Evolutionary conservation across 176 grass and related monocot genomes (phyloP), one percentile per base, ranked within the genome.

Genomic region (Aegilops bicornis): DNA sequence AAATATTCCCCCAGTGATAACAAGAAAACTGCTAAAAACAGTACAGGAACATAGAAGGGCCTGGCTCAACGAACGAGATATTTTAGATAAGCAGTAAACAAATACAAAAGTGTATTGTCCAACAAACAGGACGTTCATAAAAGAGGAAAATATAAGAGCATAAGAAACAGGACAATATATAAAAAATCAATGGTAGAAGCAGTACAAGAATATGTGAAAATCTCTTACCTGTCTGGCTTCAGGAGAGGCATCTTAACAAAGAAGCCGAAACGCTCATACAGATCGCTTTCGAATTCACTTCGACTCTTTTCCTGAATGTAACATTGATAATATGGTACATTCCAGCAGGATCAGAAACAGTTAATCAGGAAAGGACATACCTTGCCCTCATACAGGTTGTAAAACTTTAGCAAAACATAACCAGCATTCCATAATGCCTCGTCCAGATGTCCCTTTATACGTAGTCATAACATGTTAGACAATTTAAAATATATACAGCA

Each of bases 401-500:
- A 97, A 89, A 97, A 97, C 92, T 93, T 93, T 77, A 97, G 65
- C 83, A 98, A 82, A 82, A 98, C 92, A 90, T 93, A 95, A 73
- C 95, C 95, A 82, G 87, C 89, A 87, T 88, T 95, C 43, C 89
- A 88, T 67, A 91, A 98, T 36, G 85, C 65, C 52, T 78, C 89
- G 66, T 98, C 95, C 56, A 98, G 85, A 89, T 98, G 91, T 84
- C 95, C 95, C 95, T 97, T 90, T 73, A 76, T 33, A 83, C 14
- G 50, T 16, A 14, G 23, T 85, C 79, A 77, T 15, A 48, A 81
- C 67, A 76, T 83, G 74, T 91, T 58, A 89, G 37, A 48, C 61
- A 79, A 69, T 68, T 89, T 69, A 69, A 8, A 60, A 60, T 24
- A 62, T 62, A 62, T 48, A 48, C 60, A 25, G 9, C 60, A 27